These are phyloP conservation scores for Piromyces sp. DNA, from an alignment of 192 early-diverging fungal species.

Conservation along the genomic window DNA sequence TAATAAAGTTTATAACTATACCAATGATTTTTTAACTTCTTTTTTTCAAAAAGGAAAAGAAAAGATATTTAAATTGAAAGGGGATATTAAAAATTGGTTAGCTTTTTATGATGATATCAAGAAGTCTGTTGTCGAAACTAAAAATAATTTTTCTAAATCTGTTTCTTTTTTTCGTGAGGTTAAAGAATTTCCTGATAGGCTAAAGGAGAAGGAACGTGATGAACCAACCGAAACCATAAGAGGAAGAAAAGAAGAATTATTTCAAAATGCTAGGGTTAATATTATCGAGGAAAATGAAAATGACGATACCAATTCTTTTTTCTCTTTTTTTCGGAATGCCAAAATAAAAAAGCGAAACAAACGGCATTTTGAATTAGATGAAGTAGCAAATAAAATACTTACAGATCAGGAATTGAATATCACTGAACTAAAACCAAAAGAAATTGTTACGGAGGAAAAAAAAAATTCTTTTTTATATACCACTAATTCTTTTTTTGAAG, in stretches of 20 bases:
- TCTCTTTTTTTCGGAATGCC: neutral
- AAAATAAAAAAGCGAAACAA: neutral
- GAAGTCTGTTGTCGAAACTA: neutral
- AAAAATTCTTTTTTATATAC: neutral
- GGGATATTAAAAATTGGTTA: neutral
- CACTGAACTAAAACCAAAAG: neutral
- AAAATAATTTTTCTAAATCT: neutral
- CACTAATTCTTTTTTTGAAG: too few relatives aligned
- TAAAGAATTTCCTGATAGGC: neutral
- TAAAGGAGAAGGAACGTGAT: neutral
- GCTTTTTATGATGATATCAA: neutral
- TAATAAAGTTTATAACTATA: neutral
- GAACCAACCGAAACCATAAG: too few relatives aligned
- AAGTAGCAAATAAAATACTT: neutral
- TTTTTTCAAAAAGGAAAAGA: neutral
- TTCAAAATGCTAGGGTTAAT: too few relatives aligned
- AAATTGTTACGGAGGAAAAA: neutral
- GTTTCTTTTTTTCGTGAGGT: neutral
- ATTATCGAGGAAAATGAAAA: too few relatives aligned
- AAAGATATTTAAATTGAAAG: neutral
- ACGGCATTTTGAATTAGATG: neutral
- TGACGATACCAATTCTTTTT: neutral
- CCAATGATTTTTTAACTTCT: neutral
- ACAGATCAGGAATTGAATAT: neutral
- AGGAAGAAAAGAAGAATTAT: too few relatives aligned